Evolutionary conservation across 2,329 filamentous ascomycete genomes (phyloP), one percentile per base, ranked within the genome.

Genomic region (Pyrenochaeta sp.): DNA sequence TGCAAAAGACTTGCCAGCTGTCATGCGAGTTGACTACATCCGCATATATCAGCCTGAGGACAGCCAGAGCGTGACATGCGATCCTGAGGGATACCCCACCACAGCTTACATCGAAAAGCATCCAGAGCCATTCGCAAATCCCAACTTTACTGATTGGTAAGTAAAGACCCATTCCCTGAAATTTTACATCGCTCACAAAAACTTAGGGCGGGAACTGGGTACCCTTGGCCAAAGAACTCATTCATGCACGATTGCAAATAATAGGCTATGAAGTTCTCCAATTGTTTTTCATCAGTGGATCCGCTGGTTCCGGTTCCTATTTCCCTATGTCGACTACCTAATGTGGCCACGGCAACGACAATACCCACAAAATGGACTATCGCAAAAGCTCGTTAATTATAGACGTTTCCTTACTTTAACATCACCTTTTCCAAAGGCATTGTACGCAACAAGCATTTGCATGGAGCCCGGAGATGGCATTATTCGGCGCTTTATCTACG

Each of bases 21-120:
- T 80, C 2, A 88, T 90, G 82, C 81, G 87, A 2, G 78, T 90
- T 51, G 88, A 90, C 72, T 90, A 90, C 68, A 80, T 91, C 48
- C 84, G 88, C 12, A 88, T 90, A 45, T 90, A 90, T 66, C 87
- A 90, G 71, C 84, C 87, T 56, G 80, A 82, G 12, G 81, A 84
- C 46, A 77, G 81, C 11, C 79, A 82, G 63, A 80, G 80, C 33
- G 66, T 89, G 44, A 89, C 87, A 14, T 91, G 88, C 71, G 88
- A 91, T 74, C 88, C 88, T 2, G 78, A 79, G 0, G 87, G 84
- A 0, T 90, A 87, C 67, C 82, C 83, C 49, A 91, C 88, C 0
- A 90, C 88, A 0, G 68, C 81, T 1, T 91, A 91, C 71, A 91
- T 91, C 68, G 77, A 77, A 43, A 75, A 81, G 1, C 88, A 91